phyloP scores from a whole-genome alignment of 31 red algal genomes.

The Odonthalia washingtoniensis region DNA sequence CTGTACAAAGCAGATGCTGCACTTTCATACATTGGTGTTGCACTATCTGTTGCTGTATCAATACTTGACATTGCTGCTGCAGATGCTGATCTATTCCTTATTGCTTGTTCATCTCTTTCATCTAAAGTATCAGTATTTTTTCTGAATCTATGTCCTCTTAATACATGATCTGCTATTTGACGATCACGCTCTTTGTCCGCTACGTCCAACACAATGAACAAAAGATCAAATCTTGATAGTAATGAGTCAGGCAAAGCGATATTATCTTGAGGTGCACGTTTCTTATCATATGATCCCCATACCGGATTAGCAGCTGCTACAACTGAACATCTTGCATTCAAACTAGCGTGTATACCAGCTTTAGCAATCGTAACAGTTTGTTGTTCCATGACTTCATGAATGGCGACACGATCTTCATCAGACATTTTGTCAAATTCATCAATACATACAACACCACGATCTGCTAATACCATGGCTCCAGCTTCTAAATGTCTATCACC shows the following conservation, averaged over 20 bases:
- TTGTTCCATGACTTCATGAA: slow-evolving; percentile 99
- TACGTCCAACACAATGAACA: slow-evolving; percentile 95
- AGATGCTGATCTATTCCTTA: slow-evolving; percentile 18
- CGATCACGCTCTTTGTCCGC: slow-evolving; percentile 86
- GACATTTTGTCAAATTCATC: slow-evolving; percentile 99
- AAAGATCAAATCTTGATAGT: slow-evolving; percentile 96
- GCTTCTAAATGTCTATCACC: slow-evolving; percentile 96
- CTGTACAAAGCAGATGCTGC: slow-evolving; percentile 63
- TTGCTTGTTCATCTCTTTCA: slow-evolving; percentile 56
- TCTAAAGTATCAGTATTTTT: slow-evolving; percentile 50
- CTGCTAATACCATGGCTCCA: slow-evolving; percentile 99
- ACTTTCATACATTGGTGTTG: slow-evolving; percentile 71
- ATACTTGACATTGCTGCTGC: slow-evolving; percentile 1
- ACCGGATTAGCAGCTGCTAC: slow-evolving; percentile 97
- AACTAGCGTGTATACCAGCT: slow-evolving; percentile 97
- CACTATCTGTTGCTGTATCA: slow-evolving; percentile 27
- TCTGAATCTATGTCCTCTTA: slow-evolving; percentile 86
- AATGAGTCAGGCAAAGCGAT: slow-evolving; percentile 95
- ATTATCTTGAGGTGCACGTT: slow-evolving; percentile 87
- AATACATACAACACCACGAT: slow-evolving; percentile 98
- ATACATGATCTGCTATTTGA: slow-evolving; percentile 92
- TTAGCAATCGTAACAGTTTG: slow-evolving; percentile 99
- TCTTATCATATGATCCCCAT: slow-evolving; percentile 94
- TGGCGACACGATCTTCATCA: slow-evolving; percentile 98
- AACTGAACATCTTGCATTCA: slow-evolving; percentile 99